Percentiles rank a stretch among this genome's conserved stretches.
These are phyloP conservation scores for Neopestalotiopsis sp. DNA, from an alignment of 2,329 filamentous ascomycete genomes.

Conservation along the genomic window DNA sequence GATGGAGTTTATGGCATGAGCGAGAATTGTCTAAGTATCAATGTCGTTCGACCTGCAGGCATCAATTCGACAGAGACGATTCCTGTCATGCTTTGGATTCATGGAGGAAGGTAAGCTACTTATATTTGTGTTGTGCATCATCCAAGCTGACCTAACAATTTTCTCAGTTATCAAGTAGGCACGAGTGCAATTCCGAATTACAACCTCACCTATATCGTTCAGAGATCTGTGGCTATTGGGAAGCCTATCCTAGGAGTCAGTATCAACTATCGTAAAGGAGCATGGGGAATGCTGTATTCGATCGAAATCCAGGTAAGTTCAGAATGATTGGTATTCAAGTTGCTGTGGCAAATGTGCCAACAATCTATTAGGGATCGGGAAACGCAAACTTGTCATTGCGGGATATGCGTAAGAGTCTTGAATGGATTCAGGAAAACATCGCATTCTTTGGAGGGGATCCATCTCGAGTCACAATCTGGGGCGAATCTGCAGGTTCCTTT, in stretches of 20 bases:
- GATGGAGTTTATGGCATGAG: conserved; percentile 31
- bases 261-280: conserved; percentile 49
- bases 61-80: conserved; percentile 22
- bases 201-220: conserved; percentile 64
- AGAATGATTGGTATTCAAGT: neutral
- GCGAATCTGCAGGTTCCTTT: conserved; percentile 36
- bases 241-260: conserved; percentile 53
- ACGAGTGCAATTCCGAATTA: conserved; percentile 51
- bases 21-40: conserved; percentile 39
- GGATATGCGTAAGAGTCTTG: conserved; percentile 33
- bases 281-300: conserved; percentile 35
- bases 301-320: conserved; percentile 30
- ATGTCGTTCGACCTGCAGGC: conserved; percentile 34
- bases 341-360: neutral
- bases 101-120: conserved; percentile 29
- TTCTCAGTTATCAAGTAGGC: conserved; percentile 28
- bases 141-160: neutral
- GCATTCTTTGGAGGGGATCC: conserved; percentile 31
- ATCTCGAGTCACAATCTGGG: conserved; percentile 35
- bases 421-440: conserved; percentile 36
- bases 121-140: neutral
- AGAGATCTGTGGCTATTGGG: conserved; percentile 46
- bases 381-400: conserved; percentile 33
- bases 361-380: conserved; percentile 27
- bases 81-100: conserved; percentile 40